A percentile compares a stretch with the other conserved stretches of the same genome.
These are phyloP conservation scores for Coemansia furcata DNA, from an alignment of 192 early-diverging fungal genomes.

Conservation along the genomic window DNA sequence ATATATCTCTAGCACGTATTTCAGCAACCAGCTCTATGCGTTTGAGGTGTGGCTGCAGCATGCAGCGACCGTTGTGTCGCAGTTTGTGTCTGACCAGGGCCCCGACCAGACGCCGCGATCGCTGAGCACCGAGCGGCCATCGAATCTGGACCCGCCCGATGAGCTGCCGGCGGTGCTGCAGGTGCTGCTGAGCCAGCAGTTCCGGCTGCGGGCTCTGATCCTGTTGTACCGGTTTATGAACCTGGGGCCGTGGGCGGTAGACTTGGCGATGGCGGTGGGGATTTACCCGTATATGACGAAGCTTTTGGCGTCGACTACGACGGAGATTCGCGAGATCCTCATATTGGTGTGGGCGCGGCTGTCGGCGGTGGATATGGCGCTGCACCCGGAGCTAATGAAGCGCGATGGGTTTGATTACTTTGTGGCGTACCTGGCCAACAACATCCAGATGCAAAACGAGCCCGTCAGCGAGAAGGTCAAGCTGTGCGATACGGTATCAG, in stretches of 20 bases:
- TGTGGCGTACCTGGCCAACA: constrained; percentile 79
- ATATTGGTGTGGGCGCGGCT: constrained; percentile 98
- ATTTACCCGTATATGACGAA: constrained; percentile 98
- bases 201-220: constrained; percentile 87
- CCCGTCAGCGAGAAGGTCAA: constrained; percentile 49
- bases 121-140: constrained; percentile 47
- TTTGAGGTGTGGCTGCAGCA: constrained; percentile 93
- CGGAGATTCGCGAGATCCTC: constrained; percentile 89
- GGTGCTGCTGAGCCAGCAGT: constrained; percentile 92
- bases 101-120: constrained; percentile 46
- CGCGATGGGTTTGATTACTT: constrained; percentile 92
- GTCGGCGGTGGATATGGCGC: constrained; percentile 85
- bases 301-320: constrained; percentile 86
- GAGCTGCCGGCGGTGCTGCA: constrained; percentile 96
- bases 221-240: constrained; percentile 89
- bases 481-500: constrained; percentile 46
- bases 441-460: constrained; percentile 56
- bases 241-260: constrained; percentile 91
- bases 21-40: constrained; percentile 94
- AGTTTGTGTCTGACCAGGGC: constrained; percentile 47
- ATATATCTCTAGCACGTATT: constrained; percentile 75
- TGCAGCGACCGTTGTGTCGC: constrained; percentile 72
- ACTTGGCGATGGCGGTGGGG: constrained; percentile 88
- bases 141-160: constrained; percentile 66
- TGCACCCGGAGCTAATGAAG: constrained; percentile 88